These are phyloP conservation scores for Penicillium roqueforti DNA, from an alignment of 495 filamentous ascomycete species.

Conservation along the genomic window DNA sequence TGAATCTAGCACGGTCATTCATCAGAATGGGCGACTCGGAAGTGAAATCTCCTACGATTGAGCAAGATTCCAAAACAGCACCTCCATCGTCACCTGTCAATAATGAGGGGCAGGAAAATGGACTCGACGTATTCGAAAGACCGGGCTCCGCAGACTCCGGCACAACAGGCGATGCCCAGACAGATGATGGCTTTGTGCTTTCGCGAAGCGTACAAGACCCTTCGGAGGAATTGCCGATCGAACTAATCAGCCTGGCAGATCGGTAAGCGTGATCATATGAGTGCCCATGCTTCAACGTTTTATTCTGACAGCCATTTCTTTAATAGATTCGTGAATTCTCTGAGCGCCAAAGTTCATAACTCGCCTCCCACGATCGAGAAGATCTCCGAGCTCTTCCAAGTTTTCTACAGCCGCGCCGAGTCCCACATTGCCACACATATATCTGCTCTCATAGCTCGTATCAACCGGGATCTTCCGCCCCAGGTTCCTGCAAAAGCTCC, in stretches of 20 bases:
- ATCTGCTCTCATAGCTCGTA: constrained; percentile 67
- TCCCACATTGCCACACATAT: constrained; percentile 86
- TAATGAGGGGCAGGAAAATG: constrained; percentile 31
- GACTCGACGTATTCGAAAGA: constrained; percentile 45
- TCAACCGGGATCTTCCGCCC: constrained; percentile 61
- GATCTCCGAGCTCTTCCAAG: constrained; percentile 84
- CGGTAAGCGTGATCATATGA: constrained; percentile 48
- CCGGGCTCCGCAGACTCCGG: constrained; percentile 50
- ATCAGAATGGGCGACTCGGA: constrained; percentile 49
- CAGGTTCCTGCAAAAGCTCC: constrained; percentile 33
- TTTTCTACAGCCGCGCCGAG: constrained; percentile 83
- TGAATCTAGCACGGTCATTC: constrained; percentile 48
- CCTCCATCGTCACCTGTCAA: constrained; percentile 23
- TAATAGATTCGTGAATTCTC: constrained; percentile 80
- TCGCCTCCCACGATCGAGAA: constrained; percentile 79
- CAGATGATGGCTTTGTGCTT: constrained; percentile 41
- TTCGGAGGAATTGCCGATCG: constrained; percentile 85
- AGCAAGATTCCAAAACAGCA: constrained; percentile 25
- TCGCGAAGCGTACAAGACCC: constrained; percentile 54
- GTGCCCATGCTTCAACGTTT: background rate
- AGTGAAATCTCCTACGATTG: constrained; percentile 34
- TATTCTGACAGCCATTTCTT: background rate
- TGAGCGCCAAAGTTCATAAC: constrained; percentile 82
- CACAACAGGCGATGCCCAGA: constrained; percentile 46
- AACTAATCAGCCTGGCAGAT: constrained; percentile 84